A percentile compares a stretch with the other conserved stretches of the same genome.
These are phyloP conservation scores for Lablab purpureus DNA, from an alignment of 306 rosid species.

Conservation along the genomic window DNA sequence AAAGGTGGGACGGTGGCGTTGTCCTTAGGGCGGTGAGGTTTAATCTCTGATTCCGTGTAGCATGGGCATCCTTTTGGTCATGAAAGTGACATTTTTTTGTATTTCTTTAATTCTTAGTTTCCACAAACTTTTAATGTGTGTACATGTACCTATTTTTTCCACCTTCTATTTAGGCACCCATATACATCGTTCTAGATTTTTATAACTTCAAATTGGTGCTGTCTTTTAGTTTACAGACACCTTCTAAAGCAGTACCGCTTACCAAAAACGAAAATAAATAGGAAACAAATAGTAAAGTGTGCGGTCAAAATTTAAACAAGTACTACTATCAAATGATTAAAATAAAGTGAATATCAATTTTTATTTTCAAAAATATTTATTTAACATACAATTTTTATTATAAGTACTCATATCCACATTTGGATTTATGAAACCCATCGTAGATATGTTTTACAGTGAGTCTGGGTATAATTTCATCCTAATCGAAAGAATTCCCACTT, in stretches of 20 bases:
- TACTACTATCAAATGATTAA: too few relatives aligned
- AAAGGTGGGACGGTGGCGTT: constrained; percentile 49
- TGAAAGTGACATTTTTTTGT: constrained; percentile 33
- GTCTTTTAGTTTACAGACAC: background rate
- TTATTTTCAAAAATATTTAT: too few relatives aligned
- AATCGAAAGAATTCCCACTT: background rate
- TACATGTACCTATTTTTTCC: background rate
- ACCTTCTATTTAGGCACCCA: background rate
- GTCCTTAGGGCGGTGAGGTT: constrained; percentile 43
- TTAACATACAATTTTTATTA: too few relatives aligned
- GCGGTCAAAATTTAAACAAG: too few relatives aligned
- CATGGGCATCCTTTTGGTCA: constrained; percentile 28
- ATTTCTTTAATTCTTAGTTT: background rate
- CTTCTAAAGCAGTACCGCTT: background rate
- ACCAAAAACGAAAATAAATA: background rate
- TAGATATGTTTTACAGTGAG: background rate
- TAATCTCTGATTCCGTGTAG: constrained; percentile 39
- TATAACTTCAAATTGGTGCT: background rate
- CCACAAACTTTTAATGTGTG: constrained; percentile 21
- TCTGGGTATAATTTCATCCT: background rate
- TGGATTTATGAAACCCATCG: background rate
- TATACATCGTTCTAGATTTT: background rate
- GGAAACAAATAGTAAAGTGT: background rate
- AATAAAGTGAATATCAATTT: too few relatives aligned
- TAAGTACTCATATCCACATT: too few relatives aligned